Evolutionary conservation across 345 rosid species (phyloP), one percentile per base, ranked within the genome.

Genomic region (Isatis tinctoria): DNA sequence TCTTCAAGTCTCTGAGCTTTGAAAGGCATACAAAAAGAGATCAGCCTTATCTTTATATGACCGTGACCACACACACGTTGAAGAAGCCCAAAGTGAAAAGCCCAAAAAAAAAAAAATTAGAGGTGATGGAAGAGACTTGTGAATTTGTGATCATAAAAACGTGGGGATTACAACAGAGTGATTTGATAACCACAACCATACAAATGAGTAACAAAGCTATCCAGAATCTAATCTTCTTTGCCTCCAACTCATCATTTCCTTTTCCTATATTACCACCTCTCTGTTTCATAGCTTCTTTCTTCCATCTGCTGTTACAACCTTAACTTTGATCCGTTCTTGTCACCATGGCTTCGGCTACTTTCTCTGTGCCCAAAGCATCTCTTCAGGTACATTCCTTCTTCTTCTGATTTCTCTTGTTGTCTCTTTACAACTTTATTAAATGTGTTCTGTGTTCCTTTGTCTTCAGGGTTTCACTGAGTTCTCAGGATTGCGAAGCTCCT

Each of bases 331-430:
- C 56, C 68, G 40, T 16, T 52, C 72, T 52, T 2, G 64, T 64
- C 66, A 52, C 76, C 60, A 91, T 91, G 96, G 96, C 97, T 79
- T 90, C 90, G 80, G 89, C 90, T 85, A 79, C 97, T 78, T 70
- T 90, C 71, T 82, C 90, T 74, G 90, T 89, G 30, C 85, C 96
- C 88, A 93, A 87, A 82, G 89, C 97, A 24, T 66, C 93, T 79
- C 85, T 86, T 65, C 95, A 86, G 91, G 98, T 90, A 60, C 40
- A 47, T 56, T 39, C 65, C 44, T 56, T 10, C 44, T 53, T 18
- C 52, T 40, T 11, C 54, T 49, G 22, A 36, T 44, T 26, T 28
- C 20, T 58, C 37, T 52, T 48, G 4, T 52, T 28, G 4, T 56
- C 9, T 65, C 8, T 11, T 36, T 40, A 10, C 54, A 24, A 37